These are phyloP conservation scores for Fagopyrum esculentum DNA, from an alignment of 148 eudicot species.

Conservation along the genomic window DNA sequence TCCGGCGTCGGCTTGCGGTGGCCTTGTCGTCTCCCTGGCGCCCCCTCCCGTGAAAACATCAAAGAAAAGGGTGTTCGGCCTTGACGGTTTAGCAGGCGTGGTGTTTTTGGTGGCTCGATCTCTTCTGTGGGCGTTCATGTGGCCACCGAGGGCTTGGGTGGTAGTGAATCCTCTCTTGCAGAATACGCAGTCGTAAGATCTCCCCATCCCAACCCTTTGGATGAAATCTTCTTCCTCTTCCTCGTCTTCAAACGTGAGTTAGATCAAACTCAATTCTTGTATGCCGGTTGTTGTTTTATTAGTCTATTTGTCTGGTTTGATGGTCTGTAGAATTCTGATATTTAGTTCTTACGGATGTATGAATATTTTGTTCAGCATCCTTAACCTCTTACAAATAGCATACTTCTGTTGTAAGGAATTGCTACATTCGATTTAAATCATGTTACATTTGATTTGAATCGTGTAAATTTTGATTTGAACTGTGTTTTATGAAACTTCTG, in stretches of 20 bases:
- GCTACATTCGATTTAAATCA: too few relatives aligned
- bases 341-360: too few relatives aligned
- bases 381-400: too few relatives aligned
- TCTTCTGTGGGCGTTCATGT: slow-evolving; percentile 12
- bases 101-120: not conserved
- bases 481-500: too few relatives aligned
- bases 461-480: too few relatives aligned
- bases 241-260: slow-evolving; percentile 1
- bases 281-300: too few relatives aligned
- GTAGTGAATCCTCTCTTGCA: slow-evolving; percentile 16
- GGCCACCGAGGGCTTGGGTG: slow-evolving; percentile 11
- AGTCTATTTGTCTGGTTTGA: too few relatives aligned
- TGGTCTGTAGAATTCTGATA: too few relatives aligned
- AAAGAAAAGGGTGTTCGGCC: not conserved
- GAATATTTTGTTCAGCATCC: too few relatives aligned
- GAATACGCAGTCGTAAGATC: slow-evolving; percentile 13
- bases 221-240: slow-evolving; percentile 13
- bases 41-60: not conserved
- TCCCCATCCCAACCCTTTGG: not conserved
- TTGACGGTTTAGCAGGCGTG: not conserved
- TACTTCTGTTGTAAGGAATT: too few relatives aligned
- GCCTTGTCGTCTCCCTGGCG: not conserved
- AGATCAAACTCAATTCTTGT: too few relatives aligned
- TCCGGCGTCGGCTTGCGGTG: not conserved
- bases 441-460: too few relatives aligned